Conservation (phyloP, 306 rosid species). For the Carpinus fangiana region DNA sequence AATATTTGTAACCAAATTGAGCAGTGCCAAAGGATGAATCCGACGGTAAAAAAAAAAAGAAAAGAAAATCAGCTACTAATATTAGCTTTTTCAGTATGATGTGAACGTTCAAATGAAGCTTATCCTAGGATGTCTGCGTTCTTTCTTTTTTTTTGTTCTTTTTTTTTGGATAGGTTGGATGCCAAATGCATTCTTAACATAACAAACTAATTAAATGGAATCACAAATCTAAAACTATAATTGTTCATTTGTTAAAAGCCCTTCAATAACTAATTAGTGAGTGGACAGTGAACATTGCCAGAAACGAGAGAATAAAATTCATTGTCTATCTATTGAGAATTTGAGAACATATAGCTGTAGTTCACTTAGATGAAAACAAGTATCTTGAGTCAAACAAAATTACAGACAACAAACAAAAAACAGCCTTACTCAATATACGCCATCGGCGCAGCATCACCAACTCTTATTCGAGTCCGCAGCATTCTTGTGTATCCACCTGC, state of each 20-base stretch:
- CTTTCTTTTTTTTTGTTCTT: too few relatives aligned
- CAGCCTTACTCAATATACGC: conserved; percentile 88
- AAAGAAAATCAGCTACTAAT: neutral
- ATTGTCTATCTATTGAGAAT: neutral
- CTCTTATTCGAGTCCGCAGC: conserved; percentile 90
- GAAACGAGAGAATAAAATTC: conserved; percentile 2
- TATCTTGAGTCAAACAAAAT: neutral
- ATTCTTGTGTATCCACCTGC: conserved; percentile 91
- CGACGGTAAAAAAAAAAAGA: too few relatives aligned
- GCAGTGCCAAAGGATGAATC: neutral
- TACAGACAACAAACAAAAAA: conserved; percentile 1
- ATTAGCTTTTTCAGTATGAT: neutral
- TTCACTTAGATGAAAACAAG: neutral
- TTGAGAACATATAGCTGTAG: neutral
- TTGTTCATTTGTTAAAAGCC: neutral
- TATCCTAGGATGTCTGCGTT: neutral
- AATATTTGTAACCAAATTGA: neutral
- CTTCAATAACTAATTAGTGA: neutral
- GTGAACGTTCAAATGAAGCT: neutral
- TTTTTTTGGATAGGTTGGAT: neutral
- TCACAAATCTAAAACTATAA: conserved; percentile 5
- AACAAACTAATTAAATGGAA: neutral
- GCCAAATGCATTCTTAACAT: neutral
- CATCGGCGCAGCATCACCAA: conserved; percentile 98
- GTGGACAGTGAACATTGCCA: conserved; percentile 13